Evolutionary conservation across 345 rosid genomes (phyloP).

Genomic region (Eucalyptus marginata): DNA sequence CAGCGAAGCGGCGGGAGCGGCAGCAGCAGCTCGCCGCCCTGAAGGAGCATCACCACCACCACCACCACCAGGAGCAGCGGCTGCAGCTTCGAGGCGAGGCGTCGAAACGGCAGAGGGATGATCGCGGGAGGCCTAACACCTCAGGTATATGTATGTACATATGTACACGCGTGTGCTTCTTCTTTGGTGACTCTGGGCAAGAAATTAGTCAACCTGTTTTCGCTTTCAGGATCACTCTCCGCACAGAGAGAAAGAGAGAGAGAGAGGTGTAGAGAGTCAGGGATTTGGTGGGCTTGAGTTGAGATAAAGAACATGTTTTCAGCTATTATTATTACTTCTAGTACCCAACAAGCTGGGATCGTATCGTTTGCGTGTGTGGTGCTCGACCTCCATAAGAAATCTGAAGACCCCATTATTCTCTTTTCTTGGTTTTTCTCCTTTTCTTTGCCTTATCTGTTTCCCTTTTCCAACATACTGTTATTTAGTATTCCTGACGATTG

Average conservation of each 20-base stretch:
- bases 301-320: background rate
- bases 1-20: conserved; percentile 34
- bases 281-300: background rate
- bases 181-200: background rate
- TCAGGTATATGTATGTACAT: background rate
- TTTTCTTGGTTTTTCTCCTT: background rate
- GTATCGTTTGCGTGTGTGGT: background rate
- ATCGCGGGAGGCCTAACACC: background rate
- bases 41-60: conserved; percentile 9
- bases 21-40: conserved; percentile 20
- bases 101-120: background rate
- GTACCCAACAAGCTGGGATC: background rate
- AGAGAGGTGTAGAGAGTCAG: background rate
- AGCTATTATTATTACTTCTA: background rate
- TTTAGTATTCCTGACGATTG: background rate
- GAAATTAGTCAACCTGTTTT: background rate
- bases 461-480: background rate
- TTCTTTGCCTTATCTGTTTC: background rate
- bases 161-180: background rate
- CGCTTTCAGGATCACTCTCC: background rate
- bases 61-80: background rate
- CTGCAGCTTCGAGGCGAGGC: background rate
- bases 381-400: background rate
- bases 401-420: background rate
- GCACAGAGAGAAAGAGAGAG: background rate